These are phyloP conservation scores for Pecoramyces ruminantium DNA, from an alignment of 192 early-diverging fungal genomes.

Conservation along the genomic window DNA sequence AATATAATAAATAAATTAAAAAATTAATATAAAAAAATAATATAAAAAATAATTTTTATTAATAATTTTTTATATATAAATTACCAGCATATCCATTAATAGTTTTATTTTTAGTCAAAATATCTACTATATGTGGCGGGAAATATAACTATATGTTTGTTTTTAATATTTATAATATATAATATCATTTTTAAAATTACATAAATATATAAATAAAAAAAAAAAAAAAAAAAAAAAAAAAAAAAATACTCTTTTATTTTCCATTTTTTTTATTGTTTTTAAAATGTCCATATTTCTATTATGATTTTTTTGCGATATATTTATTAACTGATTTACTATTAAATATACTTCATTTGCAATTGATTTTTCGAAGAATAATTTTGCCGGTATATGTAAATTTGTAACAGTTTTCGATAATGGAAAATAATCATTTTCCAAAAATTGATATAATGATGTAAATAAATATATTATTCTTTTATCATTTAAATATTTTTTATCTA, in stretches of 20 bases:
- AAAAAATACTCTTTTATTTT: background rate
- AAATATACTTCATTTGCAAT: background rate
- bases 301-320: background rate
- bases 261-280: background rate
- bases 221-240: too few relatives aligned
- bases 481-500: background rate
- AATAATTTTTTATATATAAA: too few relatives aligned
- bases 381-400: background rate
- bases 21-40: too few relatives aligned
- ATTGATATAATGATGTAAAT: background rate
- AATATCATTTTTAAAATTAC: too few relatives aligned
- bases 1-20: too few relatives aligned
- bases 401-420: background rate
- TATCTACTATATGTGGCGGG: background rate
- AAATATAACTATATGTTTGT: background rate
- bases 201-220: too few relatives aligned
- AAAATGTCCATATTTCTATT: background rate
- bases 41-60: too few relatives aligned
- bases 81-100: background rate
- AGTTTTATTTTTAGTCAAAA: background rate
- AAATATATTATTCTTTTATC: background rate
- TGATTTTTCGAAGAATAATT: background rate
- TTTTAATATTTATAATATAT: too few relatives aligned
- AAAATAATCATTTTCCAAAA: background rate
- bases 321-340: background rate